Percentiles rank a stretch among this genome's conserved stretches.
These are phyloP conservation scores for Pisolithus tinctorius DNA, from an alignment of 768 basidiomycete species.

Conservation along the genomic window DNA sequence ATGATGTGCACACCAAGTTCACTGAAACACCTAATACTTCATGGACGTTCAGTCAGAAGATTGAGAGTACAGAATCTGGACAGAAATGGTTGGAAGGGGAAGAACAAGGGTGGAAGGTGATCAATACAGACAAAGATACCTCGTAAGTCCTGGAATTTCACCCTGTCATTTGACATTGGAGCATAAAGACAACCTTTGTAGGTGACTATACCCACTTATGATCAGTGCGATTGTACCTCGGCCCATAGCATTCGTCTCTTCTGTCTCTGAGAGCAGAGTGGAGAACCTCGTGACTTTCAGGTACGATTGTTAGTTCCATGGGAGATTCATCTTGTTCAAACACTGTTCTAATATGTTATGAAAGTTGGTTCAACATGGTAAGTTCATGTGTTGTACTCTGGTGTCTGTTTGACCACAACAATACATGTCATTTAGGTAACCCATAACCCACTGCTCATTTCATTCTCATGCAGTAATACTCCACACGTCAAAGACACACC, in stretches of 20 bases:
- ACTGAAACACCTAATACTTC: slow-evolving; percentile 26
- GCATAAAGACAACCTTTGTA: background rate
- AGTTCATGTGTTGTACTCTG: too few species aligned
- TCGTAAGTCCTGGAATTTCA: slow-evolving; percentile 11
- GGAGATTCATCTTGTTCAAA: background rate
- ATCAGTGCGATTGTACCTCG: slow-evolving; percentile 36
- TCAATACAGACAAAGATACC: slow-evolving; percentile 25
- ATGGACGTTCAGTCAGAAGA: slow-evolving; percentile 26
- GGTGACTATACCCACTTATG: slow-evolving; percentile 28
- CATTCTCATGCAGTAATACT: slow-evolving; percentile 23
- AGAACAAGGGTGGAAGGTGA: slow-evolving; percentile 27
- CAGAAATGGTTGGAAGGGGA: slow-evolving; percentile 29
- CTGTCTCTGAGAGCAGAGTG: slow-evolving; percentile 25
- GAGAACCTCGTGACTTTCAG: slow-evolving; percentile 39
- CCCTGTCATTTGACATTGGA: too few species aligned
- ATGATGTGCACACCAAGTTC: slow-evolving; percentile 9
- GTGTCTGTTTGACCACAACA: too few species aligned
- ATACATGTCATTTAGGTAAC: slow-evolving; percentile 10
- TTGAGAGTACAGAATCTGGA: slow-evolving; percentile 24
- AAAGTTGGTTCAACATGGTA: background rate
- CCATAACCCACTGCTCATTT: slow-evolving; percentile 28
- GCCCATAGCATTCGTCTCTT: slow-evolving; percentile 41
- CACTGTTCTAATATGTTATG: slow-evolving; percentile 19
- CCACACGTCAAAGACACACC: slow-evolving; percentile 36
- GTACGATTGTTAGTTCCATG: slow-evolving; percentile 8